phyloP scores from a whole-genome alignment of 1,284 basidiomycete species.

The Austroboletus novae-zelandiae region DNA sequence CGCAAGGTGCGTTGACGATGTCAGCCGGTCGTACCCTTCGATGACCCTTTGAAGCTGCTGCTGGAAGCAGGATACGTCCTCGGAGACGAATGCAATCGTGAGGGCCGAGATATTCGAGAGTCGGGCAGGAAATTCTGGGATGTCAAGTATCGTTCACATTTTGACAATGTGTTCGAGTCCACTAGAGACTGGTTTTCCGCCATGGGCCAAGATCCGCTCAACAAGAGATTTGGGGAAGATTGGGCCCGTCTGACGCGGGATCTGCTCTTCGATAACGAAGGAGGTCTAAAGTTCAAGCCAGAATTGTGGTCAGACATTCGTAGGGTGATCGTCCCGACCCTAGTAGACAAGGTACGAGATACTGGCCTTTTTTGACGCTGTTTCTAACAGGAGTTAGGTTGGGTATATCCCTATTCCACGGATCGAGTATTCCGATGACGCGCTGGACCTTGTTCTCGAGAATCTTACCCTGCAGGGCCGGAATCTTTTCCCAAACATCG shows the following conservation, averaged over 20 bases:
- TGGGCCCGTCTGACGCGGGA: slow-evolving; percentile 83
- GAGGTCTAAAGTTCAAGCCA: slow-evolving; percentile 88
- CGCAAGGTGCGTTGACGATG: slow-evolving; percentile 50
- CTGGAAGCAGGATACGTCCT: slow-evolving; percentile 89
- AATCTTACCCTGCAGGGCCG: slow-evolving; percentile 87
- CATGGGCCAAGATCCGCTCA: slow-evolving; percentile 84
- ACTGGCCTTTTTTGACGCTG: no score
- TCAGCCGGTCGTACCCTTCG: neutral
- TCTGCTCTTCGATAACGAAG: slow-evolving; percentile 73
- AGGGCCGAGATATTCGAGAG: slow-evolving; percentile 64
- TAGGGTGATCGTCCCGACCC: slow-evolving; percentile 75
- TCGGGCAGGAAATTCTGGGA: slow-evolving; percentile 78
- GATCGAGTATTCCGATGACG: slow-evolving; percentile 87
- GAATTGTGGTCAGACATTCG: slow-evolving; percentile 86
- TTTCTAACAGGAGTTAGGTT: slow-evolving; percentile 42
- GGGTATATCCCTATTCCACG: slow-evolving; percentile 91
- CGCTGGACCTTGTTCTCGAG: slow-evolving; percentile 89
- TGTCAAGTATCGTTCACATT: slow-evolving; percentile 82
- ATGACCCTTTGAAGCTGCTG: slow-evolving; percentile 47
- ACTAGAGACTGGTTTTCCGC: slow-evolving; percentile 77
- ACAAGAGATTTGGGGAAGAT: slow-evolving; percentile 78
- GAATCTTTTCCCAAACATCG: slow-evolving; percentile 79
- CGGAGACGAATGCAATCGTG: slow-evolving; percentile 68
- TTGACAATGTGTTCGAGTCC: slow-evolving; percentile 76
- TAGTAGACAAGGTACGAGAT: slow-evolving; percentile 62